phyloP scores from a whole-genome alignment of 129 eudicot species.

The Flaveria sonorensis region DNA sequence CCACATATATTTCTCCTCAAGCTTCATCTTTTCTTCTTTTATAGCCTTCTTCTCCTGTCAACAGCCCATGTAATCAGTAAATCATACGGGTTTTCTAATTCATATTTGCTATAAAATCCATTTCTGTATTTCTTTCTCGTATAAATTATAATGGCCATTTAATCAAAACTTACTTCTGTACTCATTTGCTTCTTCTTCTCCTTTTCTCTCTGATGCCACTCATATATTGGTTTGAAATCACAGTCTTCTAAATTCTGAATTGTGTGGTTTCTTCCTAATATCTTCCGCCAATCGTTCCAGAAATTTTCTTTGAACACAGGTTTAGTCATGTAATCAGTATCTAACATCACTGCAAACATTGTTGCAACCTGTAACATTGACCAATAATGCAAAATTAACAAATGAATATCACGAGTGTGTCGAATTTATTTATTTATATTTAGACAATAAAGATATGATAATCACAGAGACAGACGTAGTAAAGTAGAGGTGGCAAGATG shows the following conservation, averaged over 20 bases:
- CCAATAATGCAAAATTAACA: conserved; percentile 18
- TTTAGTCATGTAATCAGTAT: conserved; percentile 84
- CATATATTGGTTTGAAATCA: conserved; percentile 78
- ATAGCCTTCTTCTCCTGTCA: conserved; percentile 89
- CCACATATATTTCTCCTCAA: conserved; percentile 99
- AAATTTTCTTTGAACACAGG: conserved; percentile 79
- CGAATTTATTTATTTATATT: not conserved
- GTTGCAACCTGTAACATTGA: conserved; percentile 77
- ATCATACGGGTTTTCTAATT: not conserved
- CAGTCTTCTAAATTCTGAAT: conserved; percentile 83
- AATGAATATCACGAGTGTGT: not conserved
- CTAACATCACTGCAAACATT: conserved; percentile 96
- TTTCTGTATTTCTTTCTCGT: conserved; percentile 4
- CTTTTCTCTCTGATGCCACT: conserved; percentile 97
- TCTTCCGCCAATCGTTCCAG: conserved; percentile 83
- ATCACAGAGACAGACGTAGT: not conserved
- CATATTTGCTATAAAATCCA: conserved; percentile 5
- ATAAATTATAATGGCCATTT: not conserved
- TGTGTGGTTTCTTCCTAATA: conserved; percentile 81
- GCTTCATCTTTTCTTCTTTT: conserved; percentile 87
- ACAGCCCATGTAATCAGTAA: not conserved
- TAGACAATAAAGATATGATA: not conserved
- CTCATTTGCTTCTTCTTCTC: conserved; percentile 98
- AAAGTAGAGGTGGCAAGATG: not conserved
- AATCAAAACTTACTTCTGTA: conserved; percentile 59